Evolutionary conservation across 2,329 filamentous ascomycete species (phyloP).

Genomic region (Penicillium sp.): DNA sequence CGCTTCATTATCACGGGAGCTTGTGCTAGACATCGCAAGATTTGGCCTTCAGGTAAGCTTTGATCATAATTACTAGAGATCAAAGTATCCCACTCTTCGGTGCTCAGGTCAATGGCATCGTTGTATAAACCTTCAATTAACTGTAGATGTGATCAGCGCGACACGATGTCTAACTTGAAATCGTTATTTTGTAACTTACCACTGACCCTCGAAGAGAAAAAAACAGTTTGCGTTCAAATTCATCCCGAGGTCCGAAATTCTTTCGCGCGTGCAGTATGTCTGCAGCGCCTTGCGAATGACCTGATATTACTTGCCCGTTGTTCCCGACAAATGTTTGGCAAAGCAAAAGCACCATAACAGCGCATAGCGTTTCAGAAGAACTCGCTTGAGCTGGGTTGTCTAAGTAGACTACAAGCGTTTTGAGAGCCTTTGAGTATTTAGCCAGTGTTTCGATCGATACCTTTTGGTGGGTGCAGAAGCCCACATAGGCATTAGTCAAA

Average conservation of each 20-base stretch:
- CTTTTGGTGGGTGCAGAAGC: slow-evolving; percentile 23
- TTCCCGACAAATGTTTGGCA: slow-evolving; percentile 31
- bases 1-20: slow-evolving; percentile 34
- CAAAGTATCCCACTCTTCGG: slow-evolving; percentile 36
- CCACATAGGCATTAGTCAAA: slow-evolving; percentile 29
- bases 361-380: slow-evolving; percentile 37
- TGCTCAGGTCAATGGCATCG: slow-evolving; percentile 32
- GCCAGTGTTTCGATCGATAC: slow-evolving; percentile 24
- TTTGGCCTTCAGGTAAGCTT: slow-evolving; percentile 29
- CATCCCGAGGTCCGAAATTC: slow-evolving; percentile 30
- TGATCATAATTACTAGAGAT: slow-evolving; percentile 33
- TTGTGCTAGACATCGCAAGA: slow-evolving; percentile 32
- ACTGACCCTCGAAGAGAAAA: slow-evolving; percentile 38
- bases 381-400: slow-evolving; percentile 34
- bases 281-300: slow-evolving; percentile 38
- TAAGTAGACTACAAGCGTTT: slow-evolving; percentile 29
- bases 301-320: slow-evolving; percentile 17
- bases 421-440: slow-evolving; percentile 35
- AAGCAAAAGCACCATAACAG: slow-evolving; percentile 39
- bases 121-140: slow-evolving; percentile 41
- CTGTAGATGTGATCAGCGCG: slow-evolving; percentile 8
- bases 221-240: slow-evolving; percentile 37
- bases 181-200: slow-evolving; percentile 21
- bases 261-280: slow-evolving; percentile 37
- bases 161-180: not conserved